Evolutionary conservation across 352 stramenopile genomes (phyloP).

Genomic region (Bremia lactucae): DNA sequence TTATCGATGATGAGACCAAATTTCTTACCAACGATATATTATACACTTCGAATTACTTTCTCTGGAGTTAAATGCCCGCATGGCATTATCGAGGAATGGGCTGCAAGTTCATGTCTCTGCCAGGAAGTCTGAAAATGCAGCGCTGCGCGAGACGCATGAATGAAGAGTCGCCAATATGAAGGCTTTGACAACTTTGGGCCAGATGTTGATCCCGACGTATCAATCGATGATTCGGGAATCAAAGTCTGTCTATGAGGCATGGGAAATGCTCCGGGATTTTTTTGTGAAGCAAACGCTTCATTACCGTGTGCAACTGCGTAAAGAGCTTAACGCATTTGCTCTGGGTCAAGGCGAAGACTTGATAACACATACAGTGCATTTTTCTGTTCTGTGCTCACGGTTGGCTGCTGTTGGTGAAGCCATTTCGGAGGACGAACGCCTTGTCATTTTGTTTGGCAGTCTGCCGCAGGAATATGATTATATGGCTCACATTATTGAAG

Average conservation of each 20-base stretch:
- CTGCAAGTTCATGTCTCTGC: too few relatives aligned
- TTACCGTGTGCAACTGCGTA: constrained; percentile 12
- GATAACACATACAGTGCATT: constrained; percentile 7
- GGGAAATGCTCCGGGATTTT: constrained; percentile 7
- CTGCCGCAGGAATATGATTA: constrained; percentile 10
- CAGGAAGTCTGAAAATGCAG: constrained; percentile 6
- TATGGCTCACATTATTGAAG: constrained; percentile 17
- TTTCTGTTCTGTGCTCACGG: constrained; percentile 9
- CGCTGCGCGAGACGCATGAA: background rate
- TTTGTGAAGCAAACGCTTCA: constrained; percentile 16
- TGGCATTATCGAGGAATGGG: constrained; percentile 8
- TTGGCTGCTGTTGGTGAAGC: constrained; percentile 7
- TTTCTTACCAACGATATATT: too few relatives aligned
- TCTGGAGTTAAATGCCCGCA: constrained; percentile 13
- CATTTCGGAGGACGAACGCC: constrained; percentile 4
- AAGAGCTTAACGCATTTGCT: constrained; percentile 10
- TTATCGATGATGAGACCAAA: too few relatives aligned
- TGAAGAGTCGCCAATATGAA: too few relatives aligned
- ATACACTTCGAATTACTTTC: too few relatives aligned
- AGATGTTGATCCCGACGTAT: background rate
- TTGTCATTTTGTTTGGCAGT: constrained; percentile 8
- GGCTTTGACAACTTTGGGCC: background rate
- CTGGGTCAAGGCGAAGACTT: constrained; percentile 1
- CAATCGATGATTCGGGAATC: too few relatives aligned
- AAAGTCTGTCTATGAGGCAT: background rate